Evolutionary conservation across 352 stramenopile species (phyloP), one percentile per base, ranked within the genome.

Genomic region (Albugo candida): DNA sequence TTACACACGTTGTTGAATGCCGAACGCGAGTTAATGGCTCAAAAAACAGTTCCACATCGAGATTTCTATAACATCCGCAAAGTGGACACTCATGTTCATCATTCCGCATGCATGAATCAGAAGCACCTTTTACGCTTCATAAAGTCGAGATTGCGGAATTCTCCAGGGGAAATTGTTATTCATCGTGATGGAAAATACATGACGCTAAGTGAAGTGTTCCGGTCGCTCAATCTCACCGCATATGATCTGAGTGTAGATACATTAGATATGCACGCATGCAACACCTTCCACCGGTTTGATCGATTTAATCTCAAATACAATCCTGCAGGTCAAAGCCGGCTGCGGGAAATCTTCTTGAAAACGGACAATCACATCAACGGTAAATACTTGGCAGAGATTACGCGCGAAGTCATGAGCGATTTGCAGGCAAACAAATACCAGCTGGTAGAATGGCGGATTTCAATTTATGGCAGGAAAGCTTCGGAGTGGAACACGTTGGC

Each of bases 291-390:
- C 56, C 78, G 94, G 52, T 99, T 99, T 66, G 95, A 99, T 60
- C 93, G 96, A 35, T 99, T 99, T 61, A 99, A 99, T 64, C 67
- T 95, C 38, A 99, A 99, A 70, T 99, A 99, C 68, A 98, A 97
- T 65, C 95, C 95, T 18, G 64, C 91, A 55, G 92, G 64, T 37
- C 83, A 98, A 63, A 89, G 67, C 65, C 72, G 82, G 13, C 79
- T 99, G 64, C 65, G 95, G 18, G 89, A 97, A 55, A 98, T 99
- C 53, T 99, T 99, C 59, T 65, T 99, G 16, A 99, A 99, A 70
- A 97, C 88, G 1, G 91, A 97, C 63, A 99, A 99, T 64, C 59
- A 96, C 20, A 97, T 98, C 40, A 77, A 81, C 16, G 92, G 94
- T 21, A 83, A 93, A 47, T 96, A 96, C 63, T 68, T 98, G 61